A percentile compares a stretch with the other conserved stretches of the same genome.
phyloP scores from a whole-genome alignment of 768 basidiomycete genomes.

The Hortiboletus campestris region DNA sequence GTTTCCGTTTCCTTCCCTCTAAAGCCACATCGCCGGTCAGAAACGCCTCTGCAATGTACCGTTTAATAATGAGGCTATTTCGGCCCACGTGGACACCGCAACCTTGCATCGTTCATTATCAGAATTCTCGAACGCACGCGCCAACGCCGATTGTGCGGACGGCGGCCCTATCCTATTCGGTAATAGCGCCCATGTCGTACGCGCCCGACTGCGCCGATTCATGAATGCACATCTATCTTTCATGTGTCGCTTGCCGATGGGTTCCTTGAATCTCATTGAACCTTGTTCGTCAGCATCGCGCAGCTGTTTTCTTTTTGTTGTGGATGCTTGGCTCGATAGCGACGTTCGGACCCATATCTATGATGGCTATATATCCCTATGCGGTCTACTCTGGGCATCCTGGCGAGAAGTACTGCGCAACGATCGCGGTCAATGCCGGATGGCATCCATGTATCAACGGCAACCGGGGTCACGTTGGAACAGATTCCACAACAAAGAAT shows the following conservation, averaged over 20 bases:
- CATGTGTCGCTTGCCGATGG: not conserved
- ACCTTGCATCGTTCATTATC: not conserved
- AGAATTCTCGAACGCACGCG: not conserved
- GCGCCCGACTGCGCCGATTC: constrained; percentile 14
- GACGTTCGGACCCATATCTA: constrained; percentile 13
- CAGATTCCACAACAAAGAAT: not conserved
- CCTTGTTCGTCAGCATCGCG: constrained; percentile 4
- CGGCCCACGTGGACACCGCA: constrained; percentile 11
- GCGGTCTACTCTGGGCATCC: constrained; percentile 3
- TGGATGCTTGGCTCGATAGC: not conserved
- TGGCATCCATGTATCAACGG: not conserved
- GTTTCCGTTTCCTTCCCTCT: constrained; percentile 5
- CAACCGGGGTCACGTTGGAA: not conserved
- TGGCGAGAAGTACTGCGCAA: constrained; percentile 3
- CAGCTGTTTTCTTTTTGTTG: not conserved
- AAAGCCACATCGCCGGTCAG: constrained; percentile 16
- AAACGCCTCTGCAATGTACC: not conserved
- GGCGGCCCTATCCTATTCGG: not conserved
- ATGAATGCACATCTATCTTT: constrained; percentile 9
- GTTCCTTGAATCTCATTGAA: not conserved
- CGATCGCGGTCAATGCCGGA: constrained; percentile 21
- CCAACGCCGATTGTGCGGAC: constrained; percentile 8
- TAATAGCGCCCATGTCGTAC: constrained; percentile 20
- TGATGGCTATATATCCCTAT: constrained; percentile 9
- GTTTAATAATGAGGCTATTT: not conserved